These are phyloP conservation scores for Spinacia oleracea DNA, from an alignment of 179 eudicot species.

Conservation along the genomic window DNA sequence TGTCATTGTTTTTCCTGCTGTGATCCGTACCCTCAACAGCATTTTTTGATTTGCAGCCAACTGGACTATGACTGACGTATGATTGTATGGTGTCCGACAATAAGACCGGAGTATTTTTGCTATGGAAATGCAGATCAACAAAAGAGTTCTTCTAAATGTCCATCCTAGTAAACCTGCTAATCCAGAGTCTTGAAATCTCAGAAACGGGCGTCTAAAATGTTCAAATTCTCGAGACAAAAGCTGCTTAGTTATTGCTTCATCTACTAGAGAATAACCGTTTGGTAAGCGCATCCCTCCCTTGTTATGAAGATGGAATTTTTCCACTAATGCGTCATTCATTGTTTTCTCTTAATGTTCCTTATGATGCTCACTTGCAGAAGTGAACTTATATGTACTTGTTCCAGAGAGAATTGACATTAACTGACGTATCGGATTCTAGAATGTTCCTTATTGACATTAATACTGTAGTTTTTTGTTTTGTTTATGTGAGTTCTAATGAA, in stretches of 20 bases:
- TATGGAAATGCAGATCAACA: constrained; percentile 76
- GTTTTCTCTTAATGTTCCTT: neutral
- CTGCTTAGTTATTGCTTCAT: constrained; percentile 68
- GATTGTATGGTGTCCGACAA: neutral
- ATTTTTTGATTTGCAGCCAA: constrained; percentile 15
- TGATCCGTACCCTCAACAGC: neutral
- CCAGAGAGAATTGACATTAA: neutral
- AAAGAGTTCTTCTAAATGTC: constrained; percentile 47
- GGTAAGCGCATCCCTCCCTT: constrained; percentile 41
- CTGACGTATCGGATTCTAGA: neutral
- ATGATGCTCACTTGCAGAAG: neutral
- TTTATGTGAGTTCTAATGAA: neutral
- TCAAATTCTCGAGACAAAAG: constrained; percentile 57
- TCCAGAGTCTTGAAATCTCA: constrained; percentile 55
- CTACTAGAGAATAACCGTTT: constrained; percentile 58
- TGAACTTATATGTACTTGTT: neutral
- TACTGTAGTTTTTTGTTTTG: neutral
- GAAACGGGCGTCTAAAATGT: constrained; percentile 55
- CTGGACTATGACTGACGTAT: neutral
- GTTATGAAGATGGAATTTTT: neutral
- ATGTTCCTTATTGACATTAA: no score
- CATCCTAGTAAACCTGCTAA: constrained; percentile 38
- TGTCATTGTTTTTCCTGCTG: no score
- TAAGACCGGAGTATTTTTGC: neutral
- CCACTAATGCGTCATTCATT: neutral